phyloP scores from a whole-genome alignment of 345 rosid genomes.

The Cardamine occulta region DNA sequence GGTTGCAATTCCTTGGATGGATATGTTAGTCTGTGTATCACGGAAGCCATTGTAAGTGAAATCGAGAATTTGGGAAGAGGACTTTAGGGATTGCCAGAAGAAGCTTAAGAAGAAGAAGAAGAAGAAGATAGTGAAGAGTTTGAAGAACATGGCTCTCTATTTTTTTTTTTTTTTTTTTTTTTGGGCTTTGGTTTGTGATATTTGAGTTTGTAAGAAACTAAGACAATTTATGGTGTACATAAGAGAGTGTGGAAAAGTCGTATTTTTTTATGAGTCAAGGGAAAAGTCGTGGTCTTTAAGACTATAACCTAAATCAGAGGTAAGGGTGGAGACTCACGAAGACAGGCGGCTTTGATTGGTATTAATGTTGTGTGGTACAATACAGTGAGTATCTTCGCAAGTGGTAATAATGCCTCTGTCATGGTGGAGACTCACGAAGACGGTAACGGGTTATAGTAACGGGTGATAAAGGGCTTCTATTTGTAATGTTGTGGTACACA shows the following conservation, averaged over 20 bases:
- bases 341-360: neutral
- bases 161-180: neutral
- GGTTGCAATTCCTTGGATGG: constrained; percentile 52
- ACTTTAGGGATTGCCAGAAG: neutral
- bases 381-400: neutral
- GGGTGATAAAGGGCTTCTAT: neutral
- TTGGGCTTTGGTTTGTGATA: neutral
- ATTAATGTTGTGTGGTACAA: neutral
- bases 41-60: constrained; percentile 38
- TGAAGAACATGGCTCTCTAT: neutral
- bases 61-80: constrained; percentile 21
- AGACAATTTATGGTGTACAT: neutral
- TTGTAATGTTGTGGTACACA: neutral
- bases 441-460: neutral
- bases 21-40: constrained; percentile 38
- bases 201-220: neutral
- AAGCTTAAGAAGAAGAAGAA: neutral
- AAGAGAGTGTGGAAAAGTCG: neutral
- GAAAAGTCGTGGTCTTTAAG: neutral
- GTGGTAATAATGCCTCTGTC: neutral
- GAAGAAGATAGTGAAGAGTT: constrained; percentile 6
- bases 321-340: neutral
- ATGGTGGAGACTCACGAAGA: neutral
- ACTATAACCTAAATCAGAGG: neutral
- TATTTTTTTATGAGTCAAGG: neutral